Base-by-base conservation (phyloP, 176 grass and related monocot genomes). In the Rhynchospora breviuscula region DNA sequence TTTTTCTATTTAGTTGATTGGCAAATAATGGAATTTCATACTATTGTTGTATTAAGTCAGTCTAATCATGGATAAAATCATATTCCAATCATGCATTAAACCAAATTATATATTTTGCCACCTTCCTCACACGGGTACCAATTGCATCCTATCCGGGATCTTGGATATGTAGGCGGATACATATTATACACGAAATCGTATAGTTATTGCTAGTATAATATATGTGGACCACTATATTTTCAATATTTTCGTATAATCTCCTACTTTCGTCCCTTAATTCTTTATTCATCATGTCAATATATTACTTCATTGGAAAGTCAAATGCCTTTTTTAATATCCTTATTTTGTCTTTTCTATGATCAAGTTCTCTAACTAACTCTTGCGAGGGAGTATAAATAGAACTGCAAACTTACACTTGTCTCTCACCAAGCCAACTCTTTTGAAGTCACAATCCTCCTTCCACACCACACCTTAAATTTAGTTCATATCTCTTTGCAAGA, bases 401-500 rank as follows among this genome's bases (percentile, higher is more conserved):
- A 23, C 12, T 59, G 60, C 40, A 80, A 65, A 83, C 77, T 59
- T 25, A 22, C 86, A 89, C 81, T 66, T 79, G 62, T 59, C 53
- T 87, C 84, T 83, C 85, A 94, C 77, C 87, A 75, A 94, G 77
- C 86, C 75, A 84, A 47, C 26, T 82, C 64, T 53, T 85, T 63
- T 90, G 71, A 82, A 88, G 6, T 69, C 60, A 64, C 73, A 81
- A 59, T 21, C 48, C 67, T 60, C 56, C 87, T 81, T 31, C 1
- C 84, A 77, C 71, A 85, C 26, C 64, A 71, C 68, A 22, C 79
- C 43, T 77, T 72, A 52, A 84, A 69, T 80, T 85, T 49, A 52
- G 76, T 59, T 54, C 79, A 49, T 65, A n/a, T 85, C 48, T 89
- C 60, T 35, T 73, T 67, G 73, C 56, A 80, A 10, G 84, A 97